Evolutionary conservation across 352 stramenopile species (phyloP).

Genomic region (Phytopythium kandeliae): DNA sequence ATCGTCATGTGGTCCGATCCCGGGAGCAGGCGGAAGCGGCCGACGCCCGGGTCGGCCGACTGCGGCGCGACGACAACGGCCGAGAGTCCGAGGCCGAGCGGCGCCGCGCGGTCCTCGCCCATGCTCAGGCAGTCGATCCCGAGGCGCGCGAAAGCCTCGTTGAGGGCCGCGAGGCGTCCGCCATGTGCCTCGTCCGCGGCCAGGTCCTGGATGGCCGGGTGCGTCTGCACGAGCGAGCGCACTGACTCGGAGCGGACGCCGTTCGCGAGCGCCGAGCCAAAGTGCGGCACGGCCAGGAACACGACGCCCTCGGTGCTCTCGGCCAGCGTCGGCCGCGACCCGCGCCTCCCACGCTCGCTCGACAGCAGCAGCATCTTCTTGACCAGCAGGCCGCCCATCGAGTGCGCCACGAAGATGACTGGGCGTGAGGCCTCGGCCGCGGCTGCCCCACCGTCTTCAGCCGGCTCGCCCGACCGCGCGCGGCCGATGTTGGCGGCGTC

Average conservation of each 20-base stretch:
- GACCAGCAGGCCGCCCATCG: constrained; percentile 80
- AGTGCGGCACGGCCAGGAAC: constrained; percentile 82
- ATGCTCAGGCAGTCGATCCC: constrained; percentile 72
- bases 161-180: constrained; percentile 56
- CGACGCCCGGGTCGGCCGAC: constrained; percentile 67
- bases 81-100: constrained; percentile 62
- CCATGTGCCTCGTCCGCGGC: constrained; percentile 29
- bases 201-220: constrained; percentile 72
- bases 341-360: constrained; percentile 13
- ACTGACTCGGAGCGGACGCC: constrained; percentile 62
- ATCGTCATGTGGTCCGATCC: constrained; percentile 84
- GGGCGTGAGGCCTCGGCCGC: constrained; percentile 16
- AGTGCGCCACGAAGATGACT: constrained; percentile 85
- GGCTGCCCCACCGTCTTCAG: constrained; percentile 4
- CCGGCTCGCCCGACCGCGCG: not conserved
- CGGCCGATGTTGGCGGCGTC: constrained; percentile 62
- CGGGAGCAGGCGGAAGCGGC: constrained; percentile 55
- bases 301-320: constrained; percentile 51
- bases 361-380: constrained; percentile 80
- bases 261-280: constrained; percentile 70
- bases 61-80: constrained; percentile 72
- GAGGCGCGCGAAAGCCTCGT: constrained; percentile 59
- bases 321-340: constrained; percentile 13
- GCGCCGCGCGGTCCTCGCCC: constrained; percentile 47
- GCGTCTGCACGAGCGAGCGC: constrained; percentile 60